These are phyloP conservation scores for Colletotrichum coccodes DNA, from an alignment of 2,329 filamentous ascomycete genomes.

Conservation along the genomic window DNA sequence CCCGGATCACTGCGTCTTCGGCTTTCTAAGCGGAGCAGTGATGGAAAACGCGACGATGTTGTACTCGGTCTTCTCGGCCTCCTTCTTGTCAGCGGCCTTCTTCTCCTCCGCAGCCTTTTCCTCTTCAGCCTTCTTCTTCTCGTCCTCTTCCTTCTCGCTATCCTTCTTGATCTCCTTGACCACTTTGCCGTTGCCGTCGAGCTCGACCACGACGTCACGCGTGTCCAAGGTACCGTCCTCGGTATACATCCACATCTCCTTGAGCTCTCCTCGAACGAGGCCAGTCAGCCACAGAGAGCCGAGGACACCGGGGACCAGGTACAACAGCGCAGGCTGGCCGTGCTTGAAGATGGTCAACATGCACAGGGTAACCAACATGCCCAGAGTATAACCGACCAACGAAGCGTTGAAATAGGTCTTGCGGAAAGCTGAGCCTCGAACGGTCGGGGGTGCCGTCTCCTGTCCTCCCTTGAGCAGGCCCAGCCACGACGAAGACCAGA, in stretches of 20 bases:
- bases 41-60: slow-evolving; percentile 23
- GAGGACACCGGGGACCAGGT: slow-evolving; percentile 89
- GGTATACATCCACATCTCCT: slow-evolving; percentile 82
- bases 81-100: slow-evolving; percentile 25
- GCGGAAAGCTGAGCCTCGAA: slow-evolving; percentile 67
- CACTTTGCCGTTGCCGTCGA: slow-evolving; percentile 59
- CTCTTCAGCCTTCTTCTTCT: slow-evolving; percentile 41
- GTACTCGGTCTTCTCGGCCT: slow-evolving; percentile 31
- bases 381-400: slow-evolving; percentile 79
- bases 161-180: slow-evolving; percentile 51
- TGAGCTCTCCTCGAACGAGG: slow-evolving; percentile 74
- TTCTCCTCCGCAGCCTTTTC: slow-evolving; percentile 12
- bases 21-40: slow-evolving; percentile 28
- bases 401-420: slow-evolving; percentile 89
- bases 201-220: slow-evolving; percentile 64
- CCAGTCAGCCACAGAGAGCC: slow-evolving; percentile 81
- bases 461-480: slow-evolving; percentile 36
- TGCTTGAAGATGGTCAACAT: slow-evolving; percentile 83
- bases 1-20: slow-evolving; percentile 2
- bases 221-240: slow-evolving; percentile 73
- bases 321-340: slow-evolving; percentile 90
- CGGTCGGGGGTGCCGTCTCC: slow-evolving; percentile 40
- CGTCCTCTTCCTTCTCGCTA: slow-evolving; percentile 48
- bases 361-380: slow-evolving; percentile 79
- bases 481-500: slow-evolving; percentile 71